Evolutionary conservation across 768 basidiomycete species (phyloP).

Genomic region (Termitomyces eurrhizus): DNA sequence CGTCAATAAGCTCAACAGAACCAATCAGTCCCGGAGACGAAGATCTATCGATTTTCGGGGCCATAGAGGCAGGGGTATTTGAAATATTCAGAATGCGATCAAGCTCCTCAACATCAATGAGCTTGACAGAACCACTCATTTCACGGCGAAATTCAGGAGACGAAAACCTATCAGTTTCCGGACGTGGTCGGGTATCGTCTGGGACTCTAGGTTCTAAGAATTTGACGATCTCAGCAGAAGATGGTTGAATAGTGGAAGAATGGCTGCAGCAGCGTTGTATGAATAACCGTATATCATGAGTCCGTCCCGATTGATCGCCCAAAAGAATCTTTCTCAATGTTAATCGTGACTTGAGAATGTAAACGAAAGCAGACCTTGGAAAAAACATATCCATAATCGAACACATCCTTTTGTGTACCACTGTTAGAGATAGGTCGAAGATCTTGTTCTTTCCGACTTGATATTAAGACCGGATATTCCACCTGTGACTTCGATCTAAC

Average conservation of each 20-base stretch:
- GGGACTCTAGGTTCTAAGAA: background rate
- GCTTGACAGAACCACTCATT: background rate
- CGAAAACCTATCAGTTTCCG: background rate
- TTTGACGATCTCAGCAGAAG: background rate
- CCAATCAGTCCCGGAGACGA: too few relatives aligned
- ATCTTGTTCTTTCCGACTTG: too few relatives aligned
- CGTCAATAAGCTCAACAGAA: too few relatives aligned
- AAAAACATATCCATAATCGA: slow-evolving; percentile 6
- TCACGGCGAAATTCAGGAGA: background rate
- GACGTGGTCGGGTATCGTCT: background rate
- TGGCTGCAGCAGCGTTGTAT: background rate
- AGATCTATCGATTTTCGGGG: too few relatives aligned
- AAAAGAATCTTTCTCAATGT: background rate
- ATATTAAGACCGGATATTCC: too few relatives aligned
- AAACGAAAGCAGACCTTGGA: background rate
- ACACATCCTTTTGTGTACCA: too few relatives aligned
- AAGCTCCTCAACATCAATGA: background rate
- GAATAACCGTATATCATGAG: background rate
- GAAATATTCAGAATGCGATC: background rate
- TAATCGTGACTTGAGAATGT: background rate
- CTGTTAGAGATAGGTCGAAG: too few relatives aligned
- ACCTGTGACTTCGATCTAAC: too few relatives aligned
- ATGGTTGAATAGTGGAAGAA: background rate
- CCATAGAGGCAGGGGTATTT: too few relatives aligned
- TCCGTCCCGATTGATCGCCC: background rate